Evolutionary conservation across 1,139 yeast species (phyloP).

Genomic region (Geotrichum australiense): DNA sequence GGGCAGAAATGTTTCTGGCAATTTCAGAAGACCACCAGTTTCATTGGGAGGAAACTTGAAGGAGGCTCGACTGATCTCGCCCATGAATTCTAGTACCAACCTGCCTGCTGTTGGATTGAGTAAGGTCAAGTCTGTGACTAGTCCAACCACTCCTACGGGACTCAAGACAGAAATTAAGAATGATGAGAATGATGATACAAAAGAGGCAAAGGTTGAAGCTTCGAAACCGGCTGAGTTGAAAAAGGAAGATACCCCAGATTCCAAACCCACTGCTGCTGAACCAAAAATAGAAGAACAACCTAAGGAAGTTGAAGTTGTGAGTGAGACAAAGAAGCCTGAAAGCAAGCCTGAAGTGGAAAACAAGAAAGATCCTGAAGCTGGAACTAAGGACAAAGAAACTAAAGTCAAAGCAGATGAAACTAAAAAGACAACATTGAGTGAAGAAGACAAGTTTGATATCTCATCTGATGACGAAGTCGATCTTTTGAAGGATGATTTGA

Average conservation of each 20-base stretch:
- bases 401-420: background rate
- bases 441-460: slow-evolving; percentile 5
- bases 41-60: no score
- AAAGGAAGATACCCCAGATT: background rate
- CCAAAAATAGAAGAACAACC: background rate
- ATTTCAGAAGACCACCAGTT: slow-evolving; percentile 9
- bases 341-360: background rate
- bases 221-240: background rate
- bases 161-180: slow-evolving; percentile 1
- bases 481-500: no score
- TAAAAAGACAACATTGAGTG: background rate
- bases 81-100: slow-evolving; percentile 14
- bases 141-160: slow-evolving; percentile 1
- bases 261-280: slow-evolving; percentile 3
- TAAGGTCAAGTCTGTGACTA: slow-evolving; percentile 1
- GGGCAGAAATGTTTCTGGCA: slow-evolving; percentile 17
- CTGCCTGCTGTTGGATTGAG: slow-evolving; percentile 13
- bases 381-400: background rate
- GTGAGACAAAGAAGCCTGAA: background rate
- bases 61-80: slow-evolving; percentile 17
- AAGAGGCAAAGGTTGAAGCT: slow-evolving; percentile 1
- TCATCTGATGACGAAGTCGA: slow-evolving; percentile 5
- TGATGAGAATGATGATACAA: slow-evolving; percentile 1
- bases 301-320: background rate
- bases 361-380: slow-evolving; percentile 1